Evolutionary conservation across 2,329 filamentous ascomycete species (phyloP), one percentile per base, ranked within the genome.

Genomic region (Fusarium metavorans): DNA sequence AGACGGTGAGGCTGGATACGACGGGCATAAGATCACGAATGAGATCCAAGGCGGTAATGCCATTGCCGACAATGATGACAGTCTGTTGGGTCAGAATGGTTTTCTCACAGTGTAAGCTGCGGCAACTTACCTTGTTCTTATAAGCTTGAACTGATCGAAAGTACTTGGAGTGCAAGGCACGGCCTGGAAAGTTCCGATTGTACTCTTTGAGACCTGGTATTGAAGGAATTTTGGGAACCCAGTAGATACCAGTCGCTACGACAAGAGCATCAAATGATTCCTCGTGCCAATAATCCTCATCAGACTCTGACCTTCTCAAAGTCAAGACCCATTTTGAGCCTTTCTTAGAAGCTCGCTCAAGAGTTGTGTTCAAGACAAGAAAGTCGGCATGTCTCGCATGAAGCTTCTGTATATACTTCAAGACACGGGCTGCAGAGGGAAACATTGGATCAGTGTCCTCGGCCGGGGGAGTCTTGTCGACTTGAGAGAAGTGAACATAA

Each of bases 31-130:
- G 58, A 25, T 61, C 58, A 23, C 58, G 58, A 13, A 57, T 88
- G 85, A 0, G 88, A 88, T 61, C 58, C 2, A 61, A 0, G 89
- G 91, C 8, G 91, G 87, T 1, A 87, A 89, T 10, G 86, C 89
- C 58, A n/a, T 48, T 61, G 1, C 90, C 90, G 9, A 92, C 85
- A 0, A 90, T 85, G 1, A 92, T 79, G 0, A 91, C 86, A 71
- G 80, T 84, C 87, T 89, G 41, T 57, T 4, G 4, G 2, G 13
- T 60, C 9, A 59, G 37, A 20, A 18, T n/a, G 30, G 54, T 6
- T 18, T 18, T 16, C 7, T 13, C 6, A 35, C 8, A 5, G 10
- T 23, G 18, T 20, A 4, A 5, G 37, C 13, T 0, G 23, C 20
- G n/a, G 4, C 1, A 20, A 23, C 20, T 13, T 52, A 76, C 76